A percentile compares a stretch with the other conserved stretches of the same genome.
Evolutionary conservation across 192 early-diverging fungal species (phyloP).

Genomic region (Coemansia sp.): DNA sequence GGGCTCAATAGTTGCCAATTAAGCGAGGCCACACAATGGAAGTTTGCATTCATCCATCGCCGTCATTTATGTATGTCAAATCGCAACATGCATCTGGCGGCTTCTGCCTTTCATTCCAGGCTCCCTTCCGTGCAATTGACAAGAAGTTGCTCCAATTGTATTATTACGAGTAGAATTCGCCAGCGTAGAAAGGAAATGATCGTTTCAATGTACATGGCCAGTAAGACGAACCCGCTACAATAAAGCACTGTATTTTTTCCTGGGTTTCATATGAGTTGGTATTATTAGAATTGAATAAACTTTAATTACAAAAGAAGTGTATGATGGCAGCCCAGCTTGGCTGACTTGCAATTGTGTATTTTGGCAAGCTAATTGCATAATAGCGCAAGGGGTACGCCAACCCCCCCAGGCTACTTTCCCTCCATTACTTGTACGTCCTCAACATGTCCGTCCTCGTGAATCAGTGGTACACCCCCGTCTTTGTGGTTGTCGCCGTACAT

Average conservation of each 20-base stretch:
- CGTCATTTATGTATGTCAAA: neutral
- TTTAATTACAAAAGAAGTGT: neutral
- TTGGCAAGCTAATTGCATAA: slow-evolving; percentile 10
- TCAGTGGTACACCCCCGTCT: neutral
- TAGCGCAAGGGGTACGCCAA: neutral
- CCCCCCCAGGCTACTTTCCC: neutral
- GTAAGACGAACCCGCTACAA: neutral
- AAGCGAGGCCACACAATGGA: slow-evolving; percentile 5
- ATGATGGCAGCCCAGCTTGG: neutral
- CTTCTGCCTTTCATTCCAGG: neutral
- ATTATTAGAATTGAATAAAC: neutral
- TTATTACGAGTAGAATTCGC: neutral
- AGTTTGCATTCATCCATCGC: neutral
- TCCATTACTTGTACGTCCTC: slow-evolving; percentile 4
- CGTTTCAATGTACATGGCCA: neutral
- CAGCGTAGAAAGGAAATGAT: too few relatives aligned
- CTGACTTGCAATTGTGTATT: slow-evolving; percentile 5
- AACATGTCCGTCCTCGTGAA: slow-evolving; percentile 8
- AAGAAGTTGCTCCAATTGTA: neutral
- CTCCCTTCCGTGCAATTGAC: neutral
- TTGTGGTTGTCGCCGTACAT: neutral
- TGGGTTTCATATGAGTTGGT: neutral
- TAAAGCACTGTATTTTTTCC: neutral
- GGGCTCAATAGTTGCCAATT: neutral
- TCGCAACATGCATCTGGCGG: neutral